Percentiles rank a stretch among this genome's conserved stretches.
These are phyloP conservation scores for Noccaea bulbosa DNA, from an alignment of 345 rosid genomes.

Conservation along the genomic window DNA sequence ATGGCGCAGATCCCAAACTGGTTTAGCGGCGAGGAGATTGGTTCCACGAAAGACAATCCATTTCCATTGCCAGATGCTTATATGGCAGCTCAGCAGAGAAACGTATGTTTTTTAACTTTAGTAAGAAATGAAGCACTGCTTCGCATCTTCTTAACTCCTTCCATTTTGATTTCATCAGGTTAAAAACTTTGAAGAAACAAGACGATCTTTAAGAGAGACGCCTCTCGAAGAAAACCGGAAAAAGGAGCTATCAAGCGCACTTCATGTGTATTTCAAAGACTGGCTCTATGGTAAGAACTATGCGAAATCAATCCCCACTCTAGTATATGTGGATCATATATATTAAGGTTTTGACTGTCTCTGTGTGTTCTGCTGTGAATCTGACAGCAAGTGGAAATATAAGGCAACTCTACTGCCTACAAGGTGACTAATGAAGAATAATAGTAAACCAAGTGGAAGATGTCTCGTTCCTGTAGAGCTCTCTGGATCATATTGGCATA, in stretches of 20 bases:
- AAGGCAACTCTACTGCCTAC: conserved; percentile 98
- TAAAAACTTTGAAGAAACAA: conserved; percentile 77
- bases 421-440: conserved; percentile 64
- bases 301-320: background rate
- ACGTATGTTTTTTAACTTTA: conserved; percentile 54
- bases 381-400: conserved; percentile 90
- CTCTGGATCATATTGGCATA: conserved; percentile 37
- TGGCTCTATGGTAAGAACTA: conserved; percentile 85
- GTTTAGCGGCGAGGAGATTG: conserved; percentile 72
- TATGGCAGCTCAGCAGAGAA: conserved; percentile 74
- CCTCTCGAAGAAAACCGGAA: conserved; percentile 88
- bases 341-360: conserved; percentile 20
- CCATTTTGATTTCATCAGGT: conserved; percentile 49
- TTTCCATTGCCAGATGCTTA: conserved; percentile 82
- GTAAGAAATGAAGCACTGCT: background rate
- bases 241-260: conserved; percentile 82
- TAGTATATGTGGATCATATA: background rate
- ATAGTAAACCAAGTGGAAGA: conserved; percentile 14
- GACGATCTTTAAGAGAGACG: conserved; percentile 69
- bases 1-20: conserved; percentile 84
- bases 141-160: background rate
- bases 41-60: conserved; percentile 83
- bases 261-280: conserved; percentile 92
- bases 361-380: conserved; percentile 15
- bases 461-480: conserved; percentile 38